Conservation (phyloP, 352 stramenopile genomes). For the Pythium aristosporum region DNA sequence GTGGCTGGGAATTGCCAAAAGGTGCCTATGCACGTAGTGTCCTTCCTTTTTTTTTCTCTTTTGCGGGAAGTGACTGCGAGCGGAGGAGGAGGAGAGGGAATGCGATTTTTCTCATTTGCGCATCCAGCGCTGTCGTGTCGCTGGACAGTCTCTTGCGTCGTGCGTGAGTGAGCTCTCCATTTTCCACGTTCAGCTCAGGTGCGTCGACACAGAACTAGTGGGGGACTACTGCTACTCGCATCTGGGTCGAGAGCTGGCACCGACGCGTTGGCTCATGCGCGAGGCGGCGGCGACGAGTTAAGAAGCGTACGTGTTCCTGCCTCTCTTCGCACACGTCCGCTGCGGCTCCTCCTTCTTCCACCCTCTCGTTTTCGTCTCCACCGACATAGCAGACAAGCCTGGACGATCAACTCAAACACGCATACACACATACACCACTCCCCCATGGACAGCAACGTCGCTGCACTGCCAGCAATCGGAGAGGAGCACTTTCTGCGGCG, state of each 20-base stretch:
- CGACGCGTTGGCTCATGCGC: constrained; percentile 13
- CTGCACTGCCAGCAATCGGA: constrained; percentile 33
- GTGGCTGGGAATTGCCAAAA: too few relatives aligned
- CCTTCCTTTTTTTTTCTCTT: too few relatives aligned
- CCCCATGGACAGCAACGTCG: background rate
- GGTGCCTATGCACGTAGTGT: too few relatives aligned
- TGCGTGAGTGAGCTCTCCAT: background rate
- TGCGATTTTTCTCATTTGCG: too few relatives aligned
- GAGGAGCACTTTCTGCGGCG: constrained; percentile 40
- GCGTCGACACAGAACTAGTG: constrained; percentile 14
- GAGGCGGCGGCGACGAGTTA: constrained; percentile 1
- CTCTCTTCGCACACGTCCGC: too few relatives aligned
- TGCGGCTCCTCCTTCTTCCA: background rate
- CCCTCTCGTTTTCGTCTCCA: background rate
- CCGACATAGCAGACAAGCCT: constrained; percentile 1
- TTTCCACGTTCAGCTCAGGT: background rate
- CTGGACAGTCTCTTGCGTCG: constrained; percentile 5
- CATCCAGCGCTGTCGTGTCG: too few relatives aligned
- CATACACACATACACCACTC: background rate
- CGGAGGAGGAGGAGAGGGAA: too few relatives aligned
- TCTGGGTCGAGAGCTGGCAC: background rate
- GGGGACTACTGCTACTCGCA: too few relatives aligned
- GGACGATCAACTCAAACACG: background rate
- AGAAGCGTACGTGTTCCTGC: background rate
- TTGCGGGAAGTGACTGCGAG: too few relatives aligned